Percentiles rank a stretch among this genome's conserved stretches.
Evolutionary conservation across 495 filamentous ascomycete species (phyloP).

Genomic region (Daldinia caldariorum): DNA sequence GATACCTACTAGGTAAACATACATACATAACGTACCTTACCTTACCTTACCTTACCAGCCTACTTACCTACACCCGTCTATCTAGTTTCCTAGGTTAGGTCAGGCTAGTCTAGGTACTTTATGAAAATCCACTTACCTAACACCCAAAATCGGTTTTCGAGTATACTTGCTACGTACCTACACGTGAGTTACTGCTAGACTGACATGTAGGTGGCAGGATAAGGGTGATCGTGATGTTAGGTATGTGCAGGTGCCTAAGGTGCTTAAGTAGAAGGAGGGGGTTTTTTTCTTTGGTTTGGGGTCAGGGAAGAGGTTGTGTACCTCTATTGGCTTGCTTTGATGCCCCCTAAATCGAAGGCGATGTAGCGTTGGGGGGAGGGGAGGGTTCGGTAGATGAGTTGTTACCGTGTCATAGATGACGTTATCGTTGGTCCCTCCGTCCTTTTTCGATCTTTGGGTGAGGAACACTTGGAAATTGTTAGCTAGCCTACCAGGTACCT

Average conservation of each 20-base stretch:
- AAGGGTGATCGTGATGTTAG: neutral
- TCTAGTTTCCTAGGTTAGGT: neutral
- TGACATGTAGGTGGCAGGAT: neutral
- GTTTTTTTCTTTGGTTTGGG: conserved; percentile 3
- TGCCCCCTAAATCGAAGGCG: neutral
- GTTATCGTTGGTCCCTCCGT: neutral
- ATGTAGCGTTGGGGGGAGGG: neutral
- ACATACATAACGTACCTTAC: neutral
- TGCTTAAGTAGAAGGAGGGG: no score
- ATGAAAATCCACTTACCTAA: conserved; percentile 5
- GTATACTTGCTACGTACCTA: neutral
- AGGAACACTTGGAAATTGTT: no score
- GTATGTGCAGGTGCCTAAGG: neutral
- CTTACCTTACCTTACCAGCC: no score
- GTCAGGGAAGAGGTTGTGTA: neutral
- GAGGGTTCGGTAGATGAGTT: neutral
- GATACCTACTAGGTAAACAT: no score
- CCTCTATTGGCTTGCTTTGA: neutral
- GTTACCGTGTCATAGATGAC: conserved; percentile 8
- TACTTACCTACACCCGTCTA: conserved; percentile 9
- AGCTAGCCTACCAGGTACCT: no score
- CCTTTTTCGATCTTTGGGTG: neutral
- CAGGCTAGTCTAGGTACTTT: conserved; percentile 3
- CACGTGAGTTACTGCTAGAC: neutral
- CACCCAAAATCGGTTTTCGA: conserved; percentile 4